Percentiles rank a stretch among this genome's conserved stretches.
phyloP scores from a whole-genome alignment of 2,329 filamentous ascomycete species.

The Aspergillus pseudoglaucus region DNA sequence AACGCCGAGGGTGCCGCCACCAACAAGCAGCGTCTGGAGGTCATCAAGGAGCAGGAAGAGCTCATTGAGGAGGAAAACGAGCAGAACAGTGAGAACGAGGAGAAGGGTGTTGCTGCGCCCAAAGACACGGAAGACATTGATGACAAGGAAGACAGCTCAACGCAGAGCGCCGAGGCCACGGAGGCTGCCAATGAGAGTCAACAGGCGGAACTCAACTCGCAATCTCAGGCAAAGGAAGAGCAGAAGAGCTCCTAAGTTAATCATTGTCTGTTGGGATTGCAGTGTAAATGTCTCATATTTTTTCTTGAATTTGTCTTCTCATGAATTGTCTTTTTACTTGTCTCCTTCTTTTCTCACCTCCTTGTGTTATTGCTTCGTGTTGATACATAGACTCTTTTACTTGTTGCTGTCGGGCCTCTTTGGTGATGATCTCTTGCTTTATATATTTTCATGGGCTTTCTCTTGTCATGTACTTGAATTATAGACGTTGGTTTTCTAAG shows the following conservation, averaged over 20 bases:
- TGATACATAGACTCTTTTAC: conserved; percentile 14
- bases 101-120: conserved; percentile 65
- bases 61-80: conserved; percentile 95
- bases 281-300: conserved; percentile 10
- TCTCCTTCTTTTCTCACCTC: conserved; percentile 6
- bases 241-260: conserved; percentile 18
- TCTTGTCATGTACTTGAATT: conserved; percentile 1
- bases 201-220: conserved; percentile 24
- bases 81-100: conserved; percentile 76
- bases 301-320: conserved; percentile 6
- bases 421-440: not conserved
- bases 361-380: conserved; percentile 12
- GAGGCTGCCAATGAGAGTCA: conserved; percentile 37
- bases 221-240: conserved; percentile 15
- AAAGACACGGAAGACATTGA: conserved; percentile 91
- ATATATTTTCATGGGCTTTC: conserved; percentile 1
- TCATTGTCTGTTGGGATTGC: conserved; percentile 6
- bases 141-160: conserved; percentile 68
- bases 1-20: conserved; percentile 94
- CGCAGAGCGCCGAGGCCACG: conserved; percentile 44
- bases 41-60: conserved; percentile 96
- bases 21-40: conserved; percentile 97
- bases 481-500: not conserved
- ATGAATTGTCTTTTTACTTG: not conserved
- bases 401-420: conserved; percentile 4